Conservation (phyloP, 371 early-diverging fungal genomes). For the Dinochytrium kinnereticum region DNA sequence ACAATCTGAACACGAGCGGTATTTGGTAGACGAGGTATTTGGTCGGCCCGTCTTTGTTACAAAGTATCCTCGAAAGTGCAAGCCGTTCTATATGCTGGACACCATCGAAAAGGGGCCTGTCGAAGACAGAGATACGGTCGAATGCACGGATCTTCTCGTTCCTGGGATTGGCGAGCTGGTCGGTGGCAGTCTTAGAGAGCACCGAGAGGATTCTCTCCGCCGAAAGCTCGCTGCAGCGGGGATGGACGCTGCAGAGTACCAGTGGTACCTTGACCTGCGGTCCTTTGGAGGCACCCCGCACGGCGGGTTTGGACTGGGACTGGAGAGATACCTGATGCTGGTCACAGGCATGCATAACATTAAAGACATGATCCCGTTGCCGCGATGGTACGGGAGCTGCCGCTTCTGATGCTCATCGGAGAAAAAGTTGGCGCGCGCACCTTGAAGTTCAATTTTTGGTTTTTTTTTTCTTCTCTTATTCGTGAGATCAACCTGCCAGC, state of each 20-base stretch:
- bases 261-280: constrained; percentile 90
- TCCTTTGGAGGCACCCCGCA: constrained; percentile 85
- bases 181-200: constrained; percentile 91
- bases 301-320: constrained; percentile 94
- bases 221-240: constrained; percentile 62
- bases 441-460: neutral
- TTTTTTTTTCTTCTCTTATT: neutral
- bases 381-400: constrained; percentile 48
- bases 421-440: neutral
- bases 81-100: constrained; percentile 92
- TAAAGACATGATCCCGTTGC: constrained; percentile 84
- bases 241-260: constrained; percentile 63
- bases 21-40: constrained; percentile 73
- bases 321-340: constrained; percentile 82
- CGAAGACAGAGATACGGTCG: constrained; percentile 69
- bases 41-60: constrained; percentile 86
- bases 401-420: constrained; percentile 1
- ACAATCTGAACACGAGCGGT: constrained; percentile 90
- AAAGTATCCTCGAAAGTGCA: constrained; percentile 80
- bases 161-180: constrained; percentile 90
- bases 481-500: neutral
- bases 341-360: constrained; percentile 84
- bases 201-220: constrained; percentile 61
- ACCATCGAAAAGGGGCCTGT: neutral
- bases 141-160: constrained; percentile 85